phyloP scores from a whole-genome alignment of 345 rosid species.

The Hevea brasiliensis region DNA sequence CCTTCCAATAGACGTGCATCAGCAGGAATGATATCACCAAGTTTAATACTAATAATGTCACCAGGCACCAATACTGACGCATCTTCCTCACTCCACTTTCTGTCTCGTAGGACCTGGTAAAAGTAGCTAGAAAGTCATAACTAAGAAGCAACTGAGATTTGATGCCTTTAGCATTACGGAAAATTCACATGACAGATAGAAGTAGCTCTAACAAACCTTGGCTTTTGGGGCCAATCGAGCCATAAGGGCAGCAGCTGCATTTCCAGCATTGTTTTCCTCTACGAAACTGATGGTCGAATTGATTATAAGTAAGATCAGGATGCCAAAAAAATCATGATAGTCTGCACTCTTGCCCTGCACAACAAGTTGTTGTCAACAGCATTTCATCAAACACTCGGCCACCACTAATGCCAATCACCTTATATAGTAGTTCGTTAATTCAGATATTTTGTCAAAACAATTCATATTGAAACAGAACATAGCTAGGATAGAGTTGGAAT shows the following conservation, averaged over 20 bases:
- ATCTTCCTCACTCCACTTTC: constrained; percentile 69
- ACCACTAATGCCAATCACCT: not conserved
- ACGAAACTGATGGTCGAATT: constrained; percentile 66
- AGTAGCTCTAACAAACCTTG: constrained; percentile 31
- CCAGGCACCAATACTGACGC: constrained; percentile 75
- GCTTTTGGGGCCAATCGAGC: constrained; percentile 69
- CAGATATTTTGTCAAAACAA: not conserved
- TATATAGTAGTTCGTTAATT: not conserved
- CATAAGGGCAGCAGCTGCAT: constrained; percentile 74
- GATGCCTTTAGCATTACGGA: not conserved
- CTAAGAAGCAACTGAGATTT: not conserved
- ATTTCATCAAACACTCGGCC: not conserved
- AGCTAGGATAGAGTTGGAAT: not conserved
- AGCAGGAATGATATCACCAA: constrained; percentile 68
- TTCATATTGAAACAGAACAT: not conserved
- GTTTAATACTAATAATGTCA: constrained; percentile 45
- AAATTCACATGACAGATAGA: not conserved
- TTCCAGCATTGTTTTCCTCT: constrained; percentile 78
- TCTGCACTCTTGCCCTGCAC: constrained; percentile 58
- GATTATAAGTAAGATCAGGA: constrained; percentile 40
- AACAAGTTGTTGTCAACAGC: not conserved
- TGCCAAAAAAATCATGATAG: constrained; percentile 59
- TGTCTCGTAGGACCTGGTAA: constrained; percentile 46
- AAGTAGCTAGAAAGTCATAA: not conserved
- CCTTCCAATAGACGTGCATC: constrained; percentile 77